These are phyloP conservation scores for Suhomyces wounanorum DNA, from an alignment of 1,139 yeast genomes.

Conservation along the genomic window DNA sequence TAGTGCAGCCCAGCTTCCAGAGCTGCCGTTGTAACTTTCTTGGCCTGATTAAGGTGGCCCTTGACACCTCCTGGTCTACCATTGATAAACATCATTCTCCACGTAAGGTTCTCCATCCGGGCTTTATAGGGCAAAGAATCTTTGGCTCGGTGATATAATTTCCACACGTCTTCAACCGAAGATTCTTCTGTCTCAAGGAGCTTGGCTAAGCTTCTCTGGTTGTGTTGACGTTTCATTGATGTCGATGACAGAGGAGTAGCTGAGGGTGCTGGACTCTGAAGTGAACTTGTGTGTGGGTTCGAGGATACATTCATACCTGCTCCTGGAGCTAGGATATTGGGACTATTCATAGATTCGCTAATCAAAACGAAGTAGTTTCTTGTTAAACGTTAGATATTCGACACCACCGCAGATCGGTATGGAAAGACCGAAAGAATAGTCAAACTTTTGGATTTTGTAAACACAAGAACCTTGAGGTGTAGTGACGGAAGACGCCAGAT, in stretches of 20 bases:
- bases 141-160: constrained; percentile 74
- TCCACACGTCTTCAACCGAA: constrained; percentile 70
- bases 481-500: neutral
- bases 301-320: neutral
- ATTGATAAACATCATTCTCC: constrained; percentile 80
- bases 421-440: neutral
- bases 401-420: neutral
- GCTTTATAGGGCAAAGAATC: constrained; percentile 75
- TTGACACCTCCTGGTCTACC: constrained; percentile 16
- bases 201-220: constrained; percentile 1
- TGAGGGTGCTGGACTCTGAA: constrained; percentile 11
- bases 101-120: constrained; percentile 79
- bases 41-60: neutral
- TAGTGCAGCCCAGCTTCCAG: neutral
- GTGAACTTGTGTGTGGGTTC: constrained; percentile 2
- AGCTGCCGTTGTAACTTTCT: neutral
- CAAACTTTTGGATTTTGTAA: neutral
- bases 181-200: constrained; percentile 30
- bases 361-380: neutral
- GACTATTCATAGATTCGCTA: neutral
- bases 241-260: constrained; percentile 11
- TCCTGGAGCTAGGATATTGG: constrained; percentile 1
- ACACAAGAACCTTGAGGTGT: neutral
- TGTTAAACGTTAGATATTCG: neutral
- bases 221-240: constrained; percentile 1